Evolutionary conservation across 192 early-diverging fungal genomes (phyloP).

Genomic region (Mortierella alpina): DNA sequence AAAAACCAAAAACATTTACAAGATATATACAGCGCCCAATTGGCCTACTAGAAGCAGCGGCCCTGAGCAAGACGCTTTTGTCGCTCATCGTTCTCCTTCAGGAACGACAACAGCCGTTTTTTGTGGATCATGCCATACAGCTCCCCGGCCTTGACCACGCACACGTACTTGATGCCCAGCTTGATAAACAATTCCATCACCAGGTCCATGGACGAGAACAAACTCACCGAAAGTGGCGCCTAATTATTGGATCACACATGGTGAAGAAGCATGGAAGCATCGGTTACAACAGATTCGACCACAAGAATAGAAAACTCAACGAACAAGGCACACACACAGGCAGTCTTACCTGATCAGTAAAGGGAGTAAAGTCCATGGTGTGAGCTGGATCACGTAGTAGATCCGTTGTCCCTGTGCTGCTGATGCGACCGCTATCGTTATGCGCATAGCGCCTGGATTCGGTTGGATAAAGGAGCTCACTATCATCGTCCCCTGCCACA

Average conservation of each 20-base stretch:
- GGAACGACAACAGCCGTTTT: conserved; percentile 80
- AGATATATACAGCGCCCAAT: too few relatives aligned
- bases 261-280: neutral
- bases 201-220: conserved; percentile 86
- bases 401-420: conserved; percentile 29
- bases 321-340: neutral
- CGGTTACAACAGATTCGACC: neutral
- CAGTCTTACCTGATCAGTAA: conserved; percentile 36
- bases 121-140: conserved; percentile 90
- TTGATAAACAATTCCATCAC: conserved; percentile 87
- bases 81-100: conserved; percentile 76
- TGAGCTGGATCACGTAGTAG: conserved; percentile 36
- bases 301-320: neutral
- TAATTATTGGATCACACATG: conserved; percentile 44
- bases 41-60: too few relatives aligned
- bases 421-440: conserved; percentile 7
- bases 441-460: conserved; percentile 3
- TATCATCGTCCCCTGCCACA: neutral
- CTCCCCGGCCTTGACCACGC: conserved; percentile 79
- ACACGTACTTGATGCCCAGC: conserved; percentile 83
- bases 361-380: conserved; percentile 48
- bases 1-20: too few relatives aligned
- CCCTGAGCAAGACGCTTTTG: conserved; percentile 26
- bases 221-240: conserved; percentile 81
- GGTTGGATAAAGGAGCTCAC: neutral